Conservation (phyloP, 345 rosid genomes). For the Alliaria petiolata region DNA sequence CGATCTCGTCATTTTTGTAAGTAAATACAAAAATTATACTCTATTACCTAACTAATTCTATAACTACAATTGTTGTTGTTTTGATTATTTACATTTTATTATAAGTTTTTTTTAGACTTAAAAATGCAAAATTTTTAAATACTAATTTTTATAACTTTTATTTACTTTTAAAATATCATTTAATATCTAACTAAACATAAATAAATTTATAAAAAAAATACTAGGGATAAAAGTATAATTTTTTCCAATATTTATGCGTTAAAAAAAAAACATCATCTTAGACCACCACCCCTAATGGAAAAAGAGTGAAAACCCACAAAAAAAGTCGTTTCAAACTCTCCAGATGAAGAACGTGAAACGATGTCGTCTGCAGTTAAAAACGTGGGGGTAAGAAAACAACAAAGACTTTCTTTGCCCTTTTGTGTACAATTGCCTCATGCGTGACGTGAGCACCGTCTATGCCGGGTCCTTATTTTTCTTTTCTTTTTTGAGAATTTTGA, state of each 20-base stretch:
- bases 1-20: too few relatives aligned
- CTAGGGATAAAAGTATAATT: neutral
- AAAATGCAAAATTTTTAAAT: too few relatives aligned
- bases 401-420: neutral
- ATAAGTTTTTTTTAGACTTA: too few relatives aligned
- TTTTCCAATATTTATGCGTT: neutral
- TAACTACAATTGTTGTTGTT: too few relatives aligned
- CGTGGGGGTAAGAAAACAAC: slow-evolving; percentile 3
- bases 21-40: too few relatives aligned
- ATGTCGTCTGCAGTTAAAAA: neutral
- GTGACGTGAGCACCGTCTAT: neutral
- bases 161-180: too few relatives aligned
- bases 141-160: too few relatives aligned
- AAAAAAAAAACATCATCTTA: neutral
- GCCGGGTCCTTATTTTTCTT: neutral
- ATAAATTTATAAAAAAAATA: neutral
- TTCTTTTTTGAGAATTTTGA: too few relatives aligned
- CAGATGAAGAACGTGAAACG: neutral
- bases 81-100: too few relatives aligned
- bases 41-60: too few relatives aligned
- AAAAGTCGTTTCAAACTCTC: neutral
- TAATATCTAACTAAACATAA: too few relatives aligned
- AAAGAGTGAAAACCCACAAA: neutral
- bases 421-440: neutral
- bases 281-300: neutral